Evolutionary conservation across 2,329 filamentous ascomycete species (phyloP), one percentile per base, ranked within the genome.

Genomic region (Bipolaris zeicola): DNA sequence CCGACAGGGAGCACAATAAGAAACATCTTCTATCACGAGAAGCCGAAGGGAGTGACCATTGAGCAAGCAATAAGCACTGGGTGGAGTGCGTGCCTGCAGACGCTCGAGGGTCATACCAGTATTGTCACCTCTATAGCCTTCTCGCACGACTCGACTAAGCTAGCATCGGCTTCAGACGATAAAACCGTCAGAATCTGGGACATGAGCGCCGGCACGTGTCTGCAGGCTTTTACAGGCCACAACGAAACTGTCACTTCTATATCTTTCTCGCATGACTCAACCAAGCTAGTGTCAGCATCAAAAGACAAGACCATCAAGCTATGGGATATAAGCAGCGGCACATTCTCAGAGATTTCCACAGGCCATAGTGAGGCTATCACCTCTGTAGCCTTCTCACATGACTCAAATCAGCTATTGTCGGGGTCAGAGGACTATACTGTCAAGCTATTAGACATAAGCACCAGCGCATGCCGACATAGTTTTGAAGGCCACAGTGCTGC

Each of bases 351-450:
- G 28, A 47, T n/a, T 18, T 34, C 39, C 34, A 14, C 39, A 34
- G 46, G 36, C 36, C 34, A 49, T 33, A 49, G 11, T 34, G 22
- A 31, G 28, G 2, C n/a, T 3, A 34, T 49, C 22, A 28, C 3
- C 4, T 63, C 51, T 10, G 57, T 72, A 28, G 61, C 62, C 36
- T 68, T 72, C 59, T 68, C 68, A 2, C 51, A 50, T 43, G 60
- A 71, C 54, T 54, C 51, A 18, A 55, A 26, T 2, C 33, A 22
- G 34, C 53, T 71, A 36, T 63, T 34, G 7, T 48, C 45, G 8
- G 31, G 31, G 31, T 48, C 31, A 18, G 6, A 34, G 22, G 44
- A 52, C 13, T 38, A 18, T 1, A 53, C 50, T 1, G 34, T 53
- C 22, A 39, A 41, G 60, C 41, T 69, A 18, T 71, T 63, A 66